These are phyloP conservation scores for Eragrostis nindensis DNA, from an alignment of 176 grass and related monocot species.

Conservation along the genomic window DNA sequence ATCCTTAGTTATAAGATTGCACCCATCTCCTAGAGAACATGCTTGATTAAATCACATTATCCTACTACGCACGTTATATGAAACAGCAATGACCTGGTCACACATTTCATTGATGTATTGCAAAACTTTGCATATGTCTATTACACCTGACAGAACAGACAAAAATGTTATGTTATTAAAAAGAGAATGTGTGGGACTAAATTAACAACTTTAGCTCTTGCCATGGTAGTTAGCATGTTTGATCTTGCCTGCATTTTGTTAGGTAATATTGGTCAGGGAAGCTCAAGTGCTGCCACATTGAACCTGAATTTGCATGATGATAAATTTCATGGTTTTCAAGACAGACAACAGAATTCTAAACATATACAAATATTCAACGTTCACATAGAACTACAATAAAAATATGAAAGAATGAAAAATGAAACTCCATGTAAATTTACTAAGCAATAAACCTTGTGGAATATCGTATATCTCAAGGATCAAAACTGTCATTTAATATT, in stretches of 20 bases:
- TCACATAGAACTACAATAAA: slow-evolving; percentile 10
- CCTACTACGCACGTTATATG: not conserved
- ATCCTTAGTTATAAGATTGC: not conserved
- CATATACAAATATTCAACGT: not conserved
- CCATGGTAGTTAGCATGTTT: not conserved
- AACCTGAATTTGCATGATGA: slow-evolving; percentile 14
- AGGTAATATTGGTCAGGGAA: not conserved
- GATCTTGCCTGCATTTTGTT: not conserved
- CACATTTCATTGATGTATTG: not conserved
- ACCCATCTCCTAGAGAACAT: not conserved
- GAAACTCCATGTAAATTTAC: not conserved
- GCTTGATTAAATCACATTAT: slow-evolving; percentile 1
- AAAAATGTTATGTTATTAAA: not conserved
- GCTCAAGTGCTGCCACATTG: not conserved
- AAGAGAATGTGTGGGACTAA: not conserved
- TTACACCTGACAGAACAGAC: not conserved
- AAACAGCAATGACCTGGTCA: not conserved
- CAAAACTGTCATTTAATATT: not conserved
- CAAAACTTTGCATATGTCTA: not conserved
- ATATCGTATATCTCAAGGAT: not conserved
- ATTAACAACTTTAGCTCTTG: not conserved
- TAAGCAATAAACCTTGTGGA: not conserved
- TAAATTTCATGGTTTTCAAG: not conserved
- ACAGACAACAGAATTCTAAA: not conserved
- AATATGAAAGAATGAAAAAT: not conserved